Evolutionary conservation across 202 grass and related monocot species (phyloP).

Genomic region (Schoenoplectus tabernaemontani): DNA sequence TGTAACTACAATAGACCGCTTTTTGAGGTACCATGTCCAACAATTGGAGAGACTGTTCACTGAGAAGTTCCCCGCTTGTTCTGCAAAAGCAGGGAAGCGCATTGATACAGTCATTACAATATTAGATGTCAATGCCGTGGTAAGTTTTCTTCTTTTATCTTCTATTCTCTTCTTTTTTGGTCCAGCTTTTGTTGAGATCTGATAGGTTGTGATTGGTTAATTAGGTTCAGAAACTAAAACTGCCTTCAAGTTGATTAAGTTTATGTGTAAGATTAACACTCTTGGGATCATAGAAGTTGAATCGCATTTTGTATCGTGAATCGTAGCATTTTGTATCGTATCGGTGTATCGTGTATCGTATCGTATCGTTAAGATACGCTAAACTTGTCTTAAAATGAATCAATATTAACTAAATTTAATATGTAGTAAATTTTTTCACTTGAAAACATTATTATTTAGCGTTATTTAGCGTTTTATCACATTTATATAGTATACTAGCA

Average conservation of each 20-base stretch:
- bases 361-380: no score
- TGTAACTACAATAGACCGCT: constrained; percentile 86
- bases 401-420: no score
- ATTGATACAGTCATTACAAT: constrained; percentile 82
- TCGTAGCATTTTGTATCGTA: no score
- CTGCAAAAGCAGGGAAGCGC: constrained; percentile 56
- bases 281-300: no score
- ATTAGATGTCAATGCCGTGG: constrained; percentile 89
- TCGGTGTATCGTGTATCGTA: no score
- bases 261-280: neutral
- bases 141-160: constrained; percentile 37
- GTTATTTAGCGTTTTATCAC: no score
- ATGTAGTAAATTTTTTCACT: no score
- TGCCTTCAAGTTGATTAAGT: neutral
- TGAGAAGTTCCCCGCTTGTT: constrained; percentile 90
- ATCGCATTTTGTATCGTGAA: no score
- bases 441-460: no score
- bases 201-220: neutral
- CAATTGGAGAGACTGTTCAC: constrained; percentile 76
- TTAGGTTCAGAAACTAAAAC: neutral
- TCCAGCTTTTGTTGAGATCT: neutral
- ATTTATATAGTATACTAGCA: no score
- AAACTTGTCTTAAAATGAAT: no score
- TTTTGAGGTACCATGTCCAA: constrained; percentile 90
- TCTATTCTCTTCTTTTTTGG: neutral